Base-by-base conservation (phyloP, 495 filamentous ascomycete genomes). In the Penicillium simplicissimum region DNA sequence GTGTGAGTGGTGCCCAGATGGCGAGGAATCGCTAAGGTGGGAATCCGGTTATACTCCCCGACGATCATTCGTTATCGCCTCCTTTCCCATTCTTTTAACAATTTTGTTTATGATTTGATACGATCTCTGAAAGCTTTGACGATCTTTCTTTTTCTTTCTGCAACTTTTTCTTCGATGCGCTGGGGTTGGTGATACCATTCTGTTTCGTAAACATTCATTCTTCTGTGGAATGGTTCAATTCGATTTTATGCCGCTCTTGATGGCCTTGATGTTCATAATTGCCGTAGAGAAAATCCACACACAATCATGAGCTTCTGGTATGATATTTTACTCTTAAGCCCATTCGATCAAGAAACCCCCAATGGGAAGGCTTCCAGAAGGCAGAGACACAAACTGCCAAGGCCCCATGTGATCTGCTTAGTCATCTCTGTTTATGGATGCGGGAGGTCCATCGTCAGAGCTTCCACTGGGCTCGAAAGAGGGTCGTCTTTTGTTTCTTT, bases 111-210 rank as follows among this genome's bases (percentile, higher is more conserved):
- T 59, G 61, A 59, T 52, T 19, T 34, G 23, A 37, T 40, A 40
- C 56, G 55, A 59, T 52, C 10, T 23, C 9, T 45, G 42, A 13
- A 23, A 45, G 19, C 42, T 23, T 45, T 23, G 42, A 23, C 42
- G 42, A 45, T 45, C 17, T 28, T 49, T 49, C 11, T 11, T 49
- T 49, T 49, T 23, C 36, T 49, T 55, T 47, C 37, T 33, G 28
- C 28, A 19, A 43, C 28, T 45, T 37, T 37, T 62, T 23, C 14
- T 25, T 35, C n/a, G 13, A 1, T 60, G 52, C 59, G 15, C 48
- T 53, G 43, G 53, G 23, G 33, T 42, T 53, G 31, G 43, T 52
- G 34, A 76, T 76, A 76, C 71, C 72, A 74, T 67, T 65, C 23
- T 68, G 54, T 61, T 61, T 64, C 19, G 17, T 17, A 38, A 11